A percentile compares a stretch with the other conserved stretches of the same genome.
These are phyloP conservation scores for Crepidotus variabilis DNA, from an alignment of 768 basidiomycete genomes.

Conservation along the genomic window DNA sequence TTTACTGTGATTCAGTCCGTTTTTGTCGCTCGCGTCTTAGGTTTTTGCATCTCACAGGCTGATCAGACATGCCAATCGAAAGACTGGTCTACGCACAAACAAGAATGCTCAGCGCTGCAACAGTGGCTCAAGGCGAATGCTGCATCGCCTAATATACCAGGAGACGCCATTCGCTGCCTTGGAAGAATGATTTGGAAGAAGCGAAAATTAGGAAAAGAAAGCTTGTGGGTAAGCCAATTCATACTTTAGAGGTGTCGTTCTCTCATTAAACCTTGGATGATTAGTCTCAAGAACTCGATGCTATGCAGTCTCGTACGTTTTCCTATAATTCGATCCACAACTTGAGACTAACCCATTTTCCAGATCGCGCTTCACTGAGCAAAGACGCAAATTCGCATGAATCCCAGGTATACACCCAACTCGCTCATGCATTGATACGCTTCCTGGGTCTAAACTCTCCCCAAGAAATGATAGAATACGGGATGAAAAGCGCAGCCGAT, in stretches of 20 bases:
- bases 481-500: conserved; percentile 53
- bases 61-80: conserved; percentile 61
- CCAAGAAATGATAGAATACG: conserved; percentile 53
- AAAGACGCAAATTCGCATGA: conserved; percentile 34
- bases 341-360: not conserved
- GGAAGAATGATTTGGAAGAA: conserved; percentile 70
- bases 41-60: not conserved
- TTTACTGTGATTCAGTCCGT: conserved; percentile 76
- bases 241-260: not conserved
- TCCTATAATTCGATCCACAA: not conserved
- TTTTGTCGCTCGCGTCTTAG: conserved; percentile 6
- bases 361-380: conserved; percentile 55
- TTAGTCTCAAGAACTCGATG: conserved; percentile 61
- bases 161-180: conserved; percentile 76
- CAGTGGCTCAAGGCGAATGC: conserved; percentile 36
- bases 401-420: conserved; percentile 58
- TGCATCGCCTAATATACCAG: conserved; percentile 41
- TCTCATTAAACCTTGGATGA: not conserved
- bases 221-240: conserved; percentile 52
- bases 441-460: conserved; percentile 63
- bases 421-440: conserved; percentile 71
- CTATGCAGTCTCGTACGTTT: conserved; percentile 73
- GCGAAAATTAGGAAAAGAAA: conserved; percentile 49
- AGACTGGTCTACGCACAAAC: conserved; percentile 75
- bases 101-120: conserved; percentile 71